Evolutionary conservation across 257 asterid genomes (phyloP), one percentile per base, ranked within the genome.

Genomic region (Coffea eugenioides): DNA sequence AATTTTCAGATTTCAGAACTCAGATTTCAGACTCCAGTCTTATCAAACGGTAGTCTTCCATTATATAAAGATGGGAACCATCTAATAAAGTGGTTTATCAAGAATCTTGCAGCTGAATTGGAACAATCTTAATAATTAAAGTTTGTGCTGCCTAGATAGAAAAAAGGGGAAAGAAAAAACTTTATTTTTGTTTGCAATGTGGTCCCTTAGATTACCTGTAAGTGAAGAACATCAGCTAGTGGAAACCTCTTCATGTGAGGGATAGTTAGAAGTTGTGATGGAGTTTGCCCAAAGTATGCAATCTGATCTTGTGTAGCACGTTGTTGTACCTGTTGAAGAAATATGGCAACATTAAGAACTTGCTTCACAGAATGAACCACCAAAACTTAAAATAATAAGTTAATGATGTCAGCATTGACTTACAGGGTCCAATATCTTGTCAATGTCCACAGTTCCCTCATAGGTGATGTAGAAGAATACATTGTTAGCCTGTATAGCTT

Each of bases 211-310:
- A 14, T 69, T 81, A 93, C 99, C 99, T 95, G 99, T 90, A 94
- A 87, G 87, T 94, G 96, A 90, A 96, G 98, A 86, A 92, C 95
- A 79, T 96, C 99, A 78, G 89, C 86, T 70, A 94, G 88, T 5
- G 92, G 87, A 96, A 90, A 88, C 86, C 96, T 87, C 86, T 94
- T 94, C 87, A 91, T 88, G 93, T 94, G 99, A 78, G 99, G 98
- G 66, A 84, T 84, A 18, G 93, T 91, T 59, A 96, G 88, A 86
- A 96, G 97, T 85, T 96, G 99, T 27, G 98, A 96, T 25, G 99
- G 99, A 81, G 99, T 96, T 89, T 96, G 99, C 78, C 99, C 99
- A 76, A 96, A 96, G 87, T 92, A 96, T 56, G 99, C 95, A 85
- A 96, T 96, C 92, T 96, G 99, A 85, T 96, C 98, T 87, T 96